These are phyloP conservation scores for Saccharomyces hybrid DNA, from an alignment of 1,139 yeast genomes.

Conservation along the genomic window DNA sequence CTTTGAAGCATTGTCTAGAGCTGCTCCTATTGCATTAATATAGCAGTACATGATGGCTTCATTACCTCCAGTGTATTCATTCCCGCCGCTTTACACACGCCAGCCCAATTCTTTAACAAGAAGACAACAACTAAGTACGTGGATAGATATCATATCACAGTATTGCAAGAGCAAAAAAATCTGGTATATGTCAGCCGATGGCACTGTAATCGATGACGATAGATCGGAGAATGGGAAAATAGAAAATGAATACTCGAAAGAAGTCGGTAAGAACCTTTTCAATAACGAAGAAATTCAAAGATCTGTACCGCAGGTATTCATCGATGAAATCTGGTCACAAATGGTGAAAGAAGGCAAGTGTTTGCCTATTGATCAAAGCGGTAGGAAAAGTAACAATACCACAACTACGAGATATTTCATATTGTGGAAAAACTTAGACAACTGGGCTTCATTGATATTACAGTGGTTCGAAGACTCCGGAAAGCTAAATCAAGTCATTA, in stretches of 20 bases:
- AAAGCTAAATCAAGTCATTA: slow-evolving; percentile 68
- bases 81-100: slow-evolving; percentile 87
- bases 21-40: background rate
- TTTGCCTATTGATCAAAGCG: slow-evolving; percentile 11
- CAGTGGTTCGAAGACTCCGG: slow-evolving; percentile 71
- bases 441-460: slow-evolving; percentile 62
- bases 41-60: background rate
- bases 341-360: slow-evolving; percentile 46
- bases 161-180: slow-evolving; percentile 54
- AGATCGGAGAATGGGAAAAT: slow-evolving; percentile 15
- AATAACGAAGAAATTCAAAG: slow-evolving; percentile 31
- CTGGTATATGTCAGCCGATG: slow-evolving; percentile 42
- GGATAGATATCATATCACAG: slow-evolving; percentile 49
- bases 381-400: slow-evolving; percentile 8
- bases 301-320: slow-evolving; percentile 48
- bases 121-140: slow-evolving; percentile 57
- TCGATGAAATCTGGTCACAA: slow-evolving; percentile 47
- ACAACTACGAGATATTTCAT: slow-evolving; percentile 40
- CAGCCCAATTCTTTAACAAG: slow-evolving; percentile 81
- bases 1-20: background rate
- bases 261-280: slow-evolving; percentile 27
- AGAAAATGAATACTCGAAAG: slow-evolving; percentile 8
- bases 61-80: slow-evolving; percentile 68
- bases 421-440: slow-evolving; percentile 64
- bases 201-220: slow-evolving; percentile 36